A percentile compares a stretch with the other conserved stretches of the same genome.
These are phyloP conservation scores for Botrytis pseudocinerea DNA, from an alignment of 2,329 filamentous ascomycete species.

Conservation along the genomic window DNA sequence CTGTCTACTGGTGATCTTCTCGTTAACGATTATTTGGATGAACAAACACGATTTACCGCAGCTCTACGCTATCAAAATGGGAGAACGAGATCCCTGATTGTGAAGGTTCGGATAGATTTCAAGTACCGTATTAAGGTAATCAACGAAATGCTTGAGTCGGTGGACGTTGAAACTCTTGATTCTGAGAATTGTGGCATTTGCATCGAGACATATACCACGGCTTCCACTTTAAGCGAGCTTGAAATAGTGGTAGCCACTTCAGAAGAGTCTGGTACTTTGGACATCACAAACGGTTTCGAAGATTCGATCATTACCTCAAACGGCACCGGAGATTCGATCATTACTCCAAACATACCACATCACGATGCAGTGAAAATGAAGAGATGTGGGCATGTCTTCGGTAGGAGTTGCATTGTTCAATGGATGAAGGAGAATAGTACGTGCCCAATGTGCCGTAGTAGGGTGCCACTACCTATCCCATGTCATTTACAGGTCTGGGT, in stretches of 20 bases:
- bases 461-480: background rate
- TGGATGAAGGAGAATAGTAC: background rate
- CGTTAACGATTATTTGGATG: background rate
- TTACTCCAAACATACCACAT: background rate
- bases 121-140: background rate
- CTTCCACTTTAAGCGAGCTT: background rate
- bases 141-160: accelerated
- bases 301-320: background rate
- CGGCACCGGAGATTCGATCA: background rate
- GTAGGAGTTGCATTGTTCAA: background rate
- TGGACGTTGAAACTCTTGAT: background rate
- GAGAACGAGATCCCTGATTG: background rate
- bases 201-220: background rate
- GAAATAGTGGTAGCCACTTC: background rate
- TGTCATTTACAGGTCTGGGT: background rate
- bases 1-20: background rate
- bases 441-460: background rate
- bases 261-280: background rate
- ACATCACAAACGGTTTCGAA: background rate
- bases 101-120: no score
- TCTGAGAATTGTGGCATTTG: background rate
- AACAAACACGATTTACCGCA: background rate
- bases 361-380: background rate
- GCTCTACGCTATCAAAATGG: background rate
- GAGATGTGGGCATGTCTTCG: background rate